A percentile compares a stretch with the other conserved stretches of the same genome.
phyloP scores from a whole-genome alignment of 2,329 filamentous ascomycete species.

The Magnaporthiopsis poae region DNA sequence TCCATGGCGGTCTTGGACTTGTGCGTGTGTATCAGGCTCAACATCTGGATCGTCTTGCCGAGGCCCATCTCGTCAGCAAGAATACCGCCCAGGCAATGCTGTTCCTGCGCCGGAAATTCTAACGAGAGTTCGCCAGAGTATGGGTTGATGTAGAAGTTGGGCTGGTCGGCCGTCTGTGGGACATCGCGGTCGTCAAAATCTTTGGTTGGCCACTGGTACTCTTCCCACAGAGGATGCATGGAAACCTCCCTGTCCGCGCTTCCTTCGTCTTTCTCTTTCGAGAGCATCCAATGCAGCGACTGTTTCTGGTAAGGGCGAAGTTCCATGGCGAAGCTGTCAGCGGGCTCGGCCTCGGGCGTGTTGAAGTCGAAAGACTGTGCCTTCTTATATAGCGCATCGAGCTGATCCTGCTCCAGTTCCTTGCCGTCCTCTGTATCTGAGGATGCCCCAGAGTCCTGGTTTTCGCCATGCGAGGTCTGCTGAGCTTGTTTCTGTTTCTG shows the following conservation, averaged over 20 bases:
- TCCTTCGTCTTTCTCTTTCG: constrained; percentile 75
- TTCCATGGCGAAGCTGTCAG: constrained; percentile 69
- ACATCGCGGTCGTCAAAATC: constrained; percentile 77
- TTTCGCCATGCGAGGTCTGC: constrained; percentile 6
- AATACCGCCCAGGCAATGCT: constrained; percentile 86
- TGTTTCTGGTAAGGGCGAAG: constrained; percentile 92
- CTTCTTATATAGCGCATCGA: constrained; percentile 88
- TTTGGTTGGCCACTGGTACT: constrained; percentile 79
- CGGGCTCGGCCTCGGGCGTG: constrained; percentile 77
- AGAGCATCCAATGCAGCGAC: constrained; percentile 90
- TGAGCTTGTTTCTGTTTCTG: constrained; percentile 51
- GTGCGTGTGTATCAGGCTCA: constrained; percentile 82
- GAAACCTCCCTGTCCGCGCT: constrained; percentile 59
- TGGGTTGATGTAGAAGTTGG: constrained; percentile 86
- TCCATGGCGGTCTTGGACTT: constrained; percentile 37
- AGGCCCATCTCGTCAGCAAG: constrained; percentile 96
- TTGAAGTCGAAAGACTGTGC: constrained; percentile 94
- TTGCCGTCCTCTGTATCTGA: constrained; percentile 74
- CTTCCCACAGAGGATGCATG: constrained; percentile 96
- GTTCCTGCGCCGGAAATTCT: constrained; percentile 85
- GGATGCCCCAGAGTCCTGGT: constrained; percentile 41
- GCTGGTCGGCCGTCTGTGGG: constrained; percentile 52
- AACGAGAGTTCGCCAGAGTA: constrained; percentile 91
- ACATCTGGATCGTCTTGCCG: constrained; percentile 97
- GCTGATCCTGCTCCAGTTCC: constrained; percentile 88